Evolutionary conservation across 768 basidiomycete species (phyloP), one percentile per base, ranked within the genome.

Genomic region (Hemileccinum rubropunctum): DNA sequence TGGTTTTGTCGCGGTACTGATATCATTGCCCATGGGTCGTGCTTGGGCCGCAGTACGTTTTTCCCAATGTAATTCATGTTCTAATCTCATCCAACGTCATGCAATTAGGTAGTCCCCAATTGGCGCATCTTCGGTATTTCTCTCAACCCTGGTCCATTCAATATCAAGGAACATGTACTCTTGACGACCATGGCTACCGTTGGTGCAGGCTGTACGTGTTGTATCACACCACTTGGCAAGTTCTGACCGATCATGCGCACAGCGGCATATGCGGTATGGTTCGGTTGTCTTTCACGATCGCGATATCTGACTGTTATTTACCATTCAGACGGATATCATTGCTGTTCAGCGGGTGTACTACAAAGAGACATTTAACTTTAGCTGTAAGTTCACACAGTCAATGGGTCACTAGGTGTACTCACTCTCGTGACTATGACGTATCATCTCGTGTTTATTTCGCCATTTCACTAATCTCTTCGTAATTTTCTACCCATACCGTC

Each of bases 281-380:
- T 33, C 2, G 10, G 8, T 37, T 8, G 11, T 39, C n/a, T 5
- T 37, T 42, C 5, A 7, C 3, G 27, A 20, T 35, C 5, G 1
- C 5, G 4, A 3, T 14, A 6, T 33, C 14, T 42, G 10, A 33
- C 9, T 20, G 17, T 51, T 34, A 10, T 28, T 39, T 13, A 12
- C 11, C 15, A 15, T 56, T 14, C 48, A 72, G 61, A 88, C 86
- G 8, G 87, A 89, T 54, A 81, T 90, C 36, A 62, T 88, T 35
- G 84, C 85, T 1, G 86, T 90, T 3, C 87, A 90, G 59, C 72
- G 80, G 35, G 80, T 84, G 1, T 86, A 76, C 58, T 91, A 91
- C 61, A 61, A 77, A 41, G 80, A 86, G 58, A 66, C 44, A 0
- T 81, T 76, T 53, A 76, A 69, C 56, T 87, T 86, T 50, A 54